Conservation (phyloP, 768 basidiomycete genomes). For the Calocybe gangraenosa region DNA sequence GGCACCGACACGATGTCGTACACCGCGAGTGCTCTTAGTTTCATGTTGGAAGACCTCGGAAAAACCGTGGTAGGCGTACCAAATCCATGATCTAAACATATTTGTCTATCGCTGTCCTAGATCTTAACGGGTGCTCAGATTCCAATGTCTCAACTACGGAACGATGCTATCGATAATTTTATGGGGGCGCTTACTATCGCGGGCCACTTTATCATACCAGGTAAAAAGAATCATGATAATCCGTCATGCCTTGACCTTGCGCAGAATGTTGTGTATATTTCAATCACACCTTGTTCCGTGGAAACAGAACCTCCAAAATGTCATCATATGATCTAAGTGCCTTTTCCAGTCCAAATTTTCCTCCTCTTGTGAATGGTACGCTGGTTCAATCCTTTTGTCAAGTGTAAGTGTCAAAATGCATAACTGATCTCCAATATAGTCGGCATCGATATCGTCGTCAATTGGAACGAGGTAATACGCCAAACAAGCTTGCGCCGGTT, state of each 20-base stretch:
- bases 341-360: conserved; percentile 82
- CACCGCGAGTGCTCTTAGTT: conserved; percentile 84
- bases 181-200: conserved; percentile 87
- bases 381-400: too few relatives aligned
- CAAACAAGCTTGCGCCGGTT: conserved; percentile 79
- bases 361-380: conserved; percentile 75
- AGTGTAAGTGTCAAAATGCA: too few relatives aligned
- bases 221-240: conserved; percentile 29
- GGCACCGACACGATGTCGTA: conserved; percentile 94
- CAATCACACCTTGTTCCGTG: conserved; percentile 84
- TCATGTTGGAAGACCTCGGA: conserved; percentile 88
- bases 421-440: conserved; percentile 38
- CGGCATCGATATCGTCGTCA: conserved; percentile 85
- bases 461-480: conserved; percentile 84
- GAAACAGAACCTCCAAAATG: conserved; percentile 77
- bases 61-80: conserved; percentile 71
- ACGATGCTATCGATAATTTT: conserved; percentile 91
- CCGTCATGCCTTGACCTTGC: background rate
- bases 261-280: conserved; percentile 88
- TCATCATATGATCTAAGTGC: conserved; percentile 83
- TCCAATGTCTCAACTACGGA: conserved; percentile 85
- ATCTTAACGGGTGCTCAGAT: conserved; percentile 94
- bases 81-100: background rate
- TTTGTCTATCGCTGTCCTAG: conserved; percentile 31
- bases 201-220: conserved; percentile 89